Evolutionary conservation across 208 protist species (phyloP), one percentile per base, ranked within the genome.

Genomic region (Tritrichomonas foetus): DNA sequence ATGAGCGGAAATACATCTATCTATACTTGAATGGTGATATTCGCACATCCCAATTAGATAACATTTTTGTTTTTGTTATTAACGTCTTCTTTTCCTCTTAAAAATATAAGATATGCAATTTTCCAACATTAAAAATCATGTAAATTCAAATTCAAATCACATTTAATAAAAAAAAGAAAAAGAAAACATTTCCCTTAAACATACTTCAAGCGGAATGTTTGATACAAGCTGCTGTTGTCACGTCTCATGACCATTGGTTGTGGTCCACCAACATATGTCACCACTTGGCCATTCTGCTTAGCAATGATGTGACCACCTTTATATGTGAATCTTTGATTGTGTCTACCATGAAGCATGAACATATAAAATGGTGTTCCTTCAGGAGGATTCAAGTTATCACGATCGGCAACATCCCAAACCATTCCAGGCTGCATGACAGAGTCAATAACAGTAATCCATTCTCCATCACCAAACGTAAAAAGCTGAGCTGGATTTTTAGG

Each of bases 291-390:
- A n/a, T 69, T 69, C n/a, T 69, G 64, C 3, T 5, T n/a, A 33
- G 64, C 64, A 33, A 69, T 3, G 5, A 69, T n/a, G 16, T 25
- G 8, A 8, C 27, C 27, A n/a, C n/a, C 3, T 25, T 69, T 30
- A 69, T 69, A 69, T 30, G 64, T 69, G 25, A 69, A 69, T 69
- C 64, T 69, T 69, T 69, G 64, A n/a, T 69, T 69, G n/a, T 69
- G 64, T 69, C 25, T 8, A n/a, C 64, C 64, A n/a, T 69, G 64
- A 69, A 69, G 3, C 8, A 5, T 5, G 27, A 69, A 69, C 64
- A 69, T 8, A n/a, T 69, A 69, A 30, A 69, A 69, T n/a, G 64
- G 64, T 5, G 64, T 69, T 3, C 64, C 64, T 69, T 69, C 64
- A n/a, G 64, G 64, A n/a, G 64, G 64, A n/a, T 69, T 25, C 3